Evolutionary conservation across 257 asterid species (phyloP).

Genomic region (Fraxinus cuspidata): DNA sequence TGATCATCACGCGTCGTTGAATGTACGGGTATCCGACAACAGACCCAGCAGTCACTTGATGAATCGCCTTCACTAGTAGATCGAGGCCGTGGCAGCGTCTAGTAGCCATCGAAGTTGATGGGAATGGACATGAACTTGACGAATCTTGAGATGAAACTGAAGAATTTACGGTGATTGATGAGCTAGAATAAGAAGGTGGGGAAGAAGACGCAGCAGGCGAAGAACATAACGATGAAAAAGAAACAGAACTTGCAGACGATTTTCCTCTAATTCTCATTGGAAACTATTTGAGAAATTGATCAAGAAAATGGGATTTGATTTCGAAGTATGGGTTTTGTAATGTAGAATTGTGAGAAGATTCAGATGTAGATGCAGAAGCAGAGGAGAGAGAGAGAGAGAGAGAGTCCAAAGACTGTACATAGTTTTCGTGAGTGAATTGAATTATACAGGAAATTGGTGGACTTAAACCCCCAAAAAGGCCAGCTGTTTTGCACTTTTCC

Average conservation of each 20-base stretch:
- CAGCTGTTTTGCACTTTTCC: not conserved
- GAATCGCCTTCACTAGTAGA: conserved; percentile 87
- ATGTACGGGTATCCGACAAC: conserved; percentile 80
- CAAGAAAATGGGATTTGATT: not conserved
- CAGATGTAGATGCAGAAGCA: not conserved
- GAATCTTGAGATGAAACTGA: conserved; percentile 61
- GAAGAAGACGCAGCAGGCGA: conserved; percentile 30
- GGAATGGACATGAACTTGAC: conserved; percentile 34
- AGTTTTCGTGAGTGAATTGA: not conserved
- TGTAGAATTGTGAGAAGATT: conserved; percentile 16
- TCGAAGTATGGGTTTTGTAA: not conserved
- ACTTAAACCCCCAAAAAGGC: not conserved
- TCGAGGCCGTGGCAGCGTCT: conserved; percentile 78
- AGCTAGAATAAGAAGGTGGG: conserved; percentile 40
- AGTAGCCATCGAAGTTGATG: conserved; percentile 23
- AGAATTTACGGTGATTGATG: conserved; percentile 52
- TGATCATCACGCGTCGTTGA: conserved; percentile 62
- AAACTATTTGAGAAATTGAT: not conserved
- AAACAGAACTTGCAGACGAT: conserved; percentile 18
- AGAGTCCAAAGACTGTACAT: conserved; percentile 1
- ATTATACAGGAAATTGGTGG: not conserved
- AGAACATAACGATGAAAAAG: conserved; percentile 24
- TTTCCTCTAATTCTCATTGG: conserved; percentile 29
- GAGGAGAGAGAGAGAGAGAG: conserved; percentile 6
- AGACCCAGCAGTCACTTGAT: conserved; percentile 72